A percentile compares a stretch with the other conserved stretches of the same genome.
Conservation (phyloP, 345 rosid genomes). For the Balakata baccata region DNA sequence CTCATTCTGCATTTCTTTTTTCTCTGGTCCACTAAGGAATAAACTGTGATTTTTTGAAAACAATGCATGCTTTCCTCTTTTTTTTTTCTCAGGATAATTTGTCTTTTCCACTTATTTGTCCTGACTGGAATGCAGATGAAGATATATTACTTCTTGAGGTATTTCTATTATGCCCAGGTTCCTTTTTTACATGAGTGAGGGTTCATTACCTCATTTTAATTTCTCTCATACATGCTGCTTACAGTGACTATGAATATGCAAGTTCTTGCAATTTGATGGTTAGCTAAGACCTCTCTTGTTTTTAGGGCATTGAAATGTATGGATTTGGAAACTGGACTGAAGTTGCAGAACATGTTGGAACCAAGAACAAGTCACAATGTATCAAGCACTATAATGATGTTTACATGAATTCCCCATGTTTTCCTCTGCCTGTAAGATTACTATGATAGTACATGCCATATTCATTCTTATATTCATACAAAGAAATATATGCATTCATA, state of each 20-base stretch:
- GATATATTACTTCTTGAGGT: slow-evolving; percentile 95
- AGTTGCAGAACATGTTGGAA: slow-evolving; percentile 87
- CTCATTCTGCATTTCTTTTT: not conserved
- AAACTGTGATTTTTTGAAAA: not conserved
- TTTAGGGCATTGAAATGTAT: slow-evolving; percentile 88
- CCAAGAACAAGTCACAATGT: slow-evolving; percentile 72
- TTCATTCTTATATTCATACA: not conserved
- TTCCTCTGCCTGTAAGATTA: slow-evolving; percentile 80
- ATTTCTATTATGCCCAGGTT: slow-evolving; percentile 8
- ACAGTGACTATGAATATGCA: slow-evolving; percentile 13
- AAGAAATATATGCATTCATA: not conserved
- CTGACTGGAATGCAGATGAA: slow-evolving; percentile 96
- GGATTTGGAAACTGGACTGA: slow-evolving; percentile 96
- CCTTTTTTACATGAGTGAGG: not conserved
- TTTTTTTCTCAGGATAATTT: slow-evolving; percentile 66
- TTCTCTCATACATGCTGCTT: slow-evolving; percentile 6
- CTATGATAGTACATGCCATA: not conserved
- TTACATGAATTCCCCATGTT: slow-evolving; percentile 77
- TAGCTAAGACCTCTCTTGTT: slow-evolving; percentile 16
- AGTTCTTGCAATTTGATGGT: slow-evolving; percentile 28
- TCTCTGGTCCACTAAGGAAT: not conserved
- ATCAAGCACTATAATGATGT: slow-evolving; percentile 68
- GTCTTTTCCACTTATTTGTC: slow-evolving; percentile 78
- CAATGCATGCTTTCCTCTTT: slow-evolving; percentile 2
- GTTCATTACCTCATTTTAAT: not conserved